Evolutionary conservation across 192 early-diverging fungal genomes (phyloP).

Genomic region (Polychytrium aggregatum): DNA sequence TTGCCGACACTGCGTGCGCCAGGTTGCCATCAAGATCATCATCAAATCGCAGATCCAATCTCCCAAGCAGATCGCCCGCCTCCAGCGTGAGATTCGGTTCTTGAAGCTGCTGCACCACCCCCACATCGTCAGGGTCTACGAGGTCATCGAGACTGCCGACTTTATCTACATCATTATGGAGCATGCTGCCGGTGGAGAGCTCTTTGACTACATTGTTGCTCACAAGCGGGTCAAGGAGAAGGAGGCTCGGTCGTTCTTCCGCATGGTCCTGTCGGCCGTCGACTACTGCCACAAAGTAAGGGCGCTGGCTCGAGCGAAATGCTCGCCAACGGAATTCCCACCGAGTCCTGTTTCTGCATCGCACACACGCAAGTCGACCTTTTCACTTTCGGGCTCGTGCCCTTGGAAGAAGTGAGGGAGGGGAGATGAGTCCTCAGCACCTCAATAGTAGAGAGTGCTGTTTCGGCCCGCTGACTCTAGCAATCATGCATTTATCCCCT

Average conservation of each 20-base stretch:
- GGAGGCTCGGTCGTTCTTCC: slow-evolving; percentile 77
- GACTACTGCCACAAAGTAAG: slow-evolving; percentile 52
- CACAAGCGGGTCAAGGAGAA: slow-evolving; percentile 67
- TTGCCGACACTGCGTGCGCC: too few species aligned
- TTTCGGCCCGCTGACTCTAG: too few species aligned
- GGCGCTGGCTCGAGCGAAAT: slow-evolving; percentile 53
- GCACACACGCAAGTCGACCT: too few species aligned
- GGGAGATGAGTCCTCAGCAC: slow-evolving; percentile 3
- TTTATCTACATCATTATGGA: slow-evolving; percentile 81
- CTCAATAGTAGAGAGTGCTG: slow-evolving; percentile 7
- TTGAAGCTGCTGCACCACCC: slow-evolving; percentile 82
- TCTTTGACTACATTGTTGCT: slow-evolving; percentile 77
- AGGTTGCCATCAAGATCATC: slow-evolving; percentile 32
- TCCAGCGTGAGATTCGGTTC: slow-evolving; percentile 59
- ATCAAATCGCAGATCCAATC: slow-evolving; percentile 31
- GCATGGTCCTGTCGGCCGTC: slow-evolving; percentile 66
- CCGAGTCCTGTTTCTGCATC: neutral
- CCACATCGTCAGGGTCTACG: slow-evolving; percentile 78
- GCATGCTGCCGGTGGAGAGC: slow-evolving; percentile 72
- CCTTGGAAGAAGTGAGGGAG: slow-evolving; percentile 30
- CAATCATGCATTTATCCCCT: too few species aligned
- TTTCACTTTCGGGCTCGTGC: too few species aligned
- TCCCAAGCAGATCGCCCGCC: slow-evolving; percentile 59
- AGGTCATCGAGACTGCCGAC: slow-evolving; percentile 68
- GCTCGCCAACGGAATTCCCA: slow-evolving; percentile 3